These are phyloP conservation scores for Lepidium didymum DNA, from an alignment of 345 rosid species.

Conservation along the genomic window DNA sequence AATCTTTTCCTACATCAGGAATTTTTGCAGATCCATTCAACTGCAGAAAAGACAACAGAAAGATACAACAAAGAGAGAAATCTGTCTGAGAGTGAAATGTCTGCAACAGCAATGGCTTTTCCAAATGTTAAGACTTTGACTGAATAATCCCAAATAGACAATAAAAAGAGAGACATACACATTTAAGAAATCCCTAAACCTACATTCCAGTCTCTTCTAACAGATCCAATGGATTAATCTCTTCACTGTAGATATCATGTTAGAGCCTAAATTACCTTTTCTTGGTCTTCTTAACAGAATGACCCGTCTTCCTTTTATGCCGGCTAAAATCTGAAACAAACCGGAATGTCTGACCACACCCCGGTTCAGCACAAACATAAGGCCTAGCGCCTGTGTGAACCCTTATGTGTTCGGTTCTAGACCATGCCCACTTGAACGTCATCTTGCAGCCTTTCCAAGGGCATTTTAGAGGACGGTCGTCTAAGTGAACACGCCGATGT, in stretches of 20 bases:
- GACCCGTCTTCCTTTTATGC: slow-evolving; percentile 94
- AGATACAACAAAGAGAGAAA: slow-evolving; percentile 7
- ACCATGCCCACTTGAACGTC: slow-evolving; percentile 99
- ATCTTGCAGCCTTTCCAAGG: slow-evolving; percentile 99
- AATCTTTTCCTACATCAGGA: neutral
- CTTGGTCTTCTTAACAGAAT: slow-evolving; percentile 56
- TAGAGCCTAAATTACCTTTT: slow-evolving; percentile 27
- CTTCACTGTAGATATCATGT: slow-evolving; percentile 25
- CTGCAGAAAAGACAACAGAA: neutral
- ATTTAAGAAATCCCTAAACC: no score
- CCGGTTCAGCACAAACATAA: slow-evolving; percentile 66
- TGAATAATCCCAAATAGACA: neutral
- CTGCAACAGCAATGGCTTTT: slow-evolving; percentile 3
- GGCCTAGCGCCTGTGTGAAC: slow-evolving; percentile 99
- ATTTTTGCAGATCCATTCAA: neutral
- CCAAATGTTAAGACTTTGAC: neutral
- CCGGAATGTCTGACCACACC: slow-evolving; percentile 88
- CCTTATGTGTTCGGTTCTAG: slow-evolving; percentile 87
- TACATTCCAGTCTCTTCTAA: no score
- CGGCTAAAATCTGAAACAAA: slow-evolving; percentile 96
- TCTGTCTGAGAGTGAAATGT: neutral
- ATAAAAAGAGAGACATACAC: neutral
- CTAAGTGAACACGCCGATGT: slow-evolving; percentile 78
- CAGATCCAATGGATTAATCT: slow-evolving; percentile 24
- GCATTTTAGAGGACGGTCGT: slow-evolving; percentile 96